Base-by-base conservation (phyloP, 129 eudicot genomes). In the Rutidosis leptorrhynchoides region DNA sequence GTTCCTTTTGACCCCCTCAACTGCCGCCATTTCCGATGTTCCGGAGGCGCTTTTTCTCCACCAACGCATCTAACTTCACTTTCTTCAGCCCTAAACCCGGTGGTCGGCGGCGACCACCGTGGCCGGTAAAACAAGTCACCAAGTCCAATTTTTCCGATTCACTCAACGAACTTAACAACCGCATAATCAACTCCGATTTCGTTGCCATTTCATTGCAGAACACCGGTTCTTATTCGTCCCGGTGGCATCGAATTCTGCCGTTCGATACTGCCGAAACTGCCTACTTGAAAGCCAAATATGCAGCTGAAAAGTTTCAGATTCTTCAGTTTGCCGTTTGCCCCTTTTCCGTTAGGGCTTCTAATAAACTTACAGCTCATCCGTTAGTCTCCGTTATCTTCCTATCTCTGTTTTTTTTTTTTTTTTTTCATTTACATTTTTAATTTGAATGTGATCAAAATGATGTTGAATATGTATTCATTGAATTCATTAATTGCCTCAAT, bases 261-360 rank as follows among this genome's bases (percentile, higher is more conserved):
- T 67, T 89, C 27, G 99, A 94, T 42, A 89, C 95, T 25, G 21
- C 85, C 2, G 88, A 89, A 52, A 84, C 70, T 4, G 88, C 95
- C 4, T 94, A 94, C 56, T 58, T 82, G 23, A 94, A 94, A 60
- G 86, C 93, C 54, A 89, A 83, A 64, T 83, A 70, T 61, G 83
- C 90, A 14, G 97, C 99, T 7, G 83, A 94, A 58, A 73, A 76
- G 72, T 94, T 94, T 79, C 93, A 82, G 78, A 70, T 94, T 25
- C 79, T 94, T 72, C 97, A 89, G 88, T 86, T 94, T 16, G 90
- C 97, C 25, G 80, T 89, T 72, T 94, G 95, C 80, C 97, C 99
- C n/a, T 94, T 94, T 28, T 78, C 88, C 9, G 37, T 86, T 51
- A 70, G 72, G 80, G 95, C 68, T 68, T 80, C 93, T 58, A 60